phyloP scores from a whole-genome alignment of 2,329 filamentous ascomycete species.

The Talaromyces sp. region DNA sequence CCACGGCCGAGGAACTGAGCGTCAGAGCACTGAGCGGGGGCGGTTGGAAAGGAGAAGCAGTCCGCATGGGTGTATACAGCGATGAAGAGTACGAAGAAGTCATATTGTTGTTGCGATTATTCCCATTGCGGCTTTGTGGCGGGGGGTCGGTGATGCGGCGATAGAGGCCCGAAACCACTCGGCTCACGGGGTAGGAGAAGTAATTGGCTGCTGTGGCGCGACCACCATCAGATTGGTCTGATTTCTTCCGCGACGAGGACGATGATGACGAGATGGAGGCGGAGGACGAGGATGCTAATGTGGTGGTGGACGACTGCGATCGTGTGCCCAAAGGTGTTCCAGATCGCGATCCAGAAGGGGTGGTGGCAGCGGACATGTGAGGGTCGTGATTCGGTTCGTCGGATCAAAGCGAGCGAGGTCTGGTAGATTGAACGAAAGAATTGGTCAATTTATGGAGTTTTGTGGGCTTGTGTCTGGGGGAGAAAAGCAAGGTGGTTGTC shows the following conservation, averaged over 20 bases:
- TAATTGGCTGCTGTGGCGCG: constrained; percentile 39
- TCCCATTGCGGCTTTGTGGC: constrained; percentile 10
- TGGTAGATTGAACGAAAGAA: not conserved
- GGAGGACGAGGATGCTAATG: not conserved
- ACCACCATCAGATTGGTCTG: constrained; percentile 13
- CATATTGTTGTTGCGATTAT: constrained; percentile 14
- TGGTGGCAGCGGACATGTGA: constrained; percentile 12
- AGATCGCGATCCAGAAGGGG: constrained; percentile 9
- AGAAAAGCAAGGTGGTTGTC: not conserved
- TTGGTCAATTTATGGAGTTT: not conserved
- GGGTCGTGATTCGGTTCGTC: not conserved
- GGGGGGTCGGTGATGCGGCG: constrained; percentile 54
- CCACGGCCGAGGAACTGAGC: constrained; percentile 55
- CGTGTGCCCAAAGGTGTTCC: constrained; percentile 9
- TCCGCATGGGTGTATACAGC: constrained; percentile 48
- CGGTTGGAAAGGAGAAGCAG: constrained; percentile 73
- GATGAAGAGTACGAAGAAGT: constrained; percentile 40
- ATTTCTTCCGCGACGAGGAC: constrained; percentile 12
- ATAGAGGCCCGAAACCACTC: constrained; percentile 58
- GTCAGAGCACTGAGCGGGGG: constrained; percentile 79
- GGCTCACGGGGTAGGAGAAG: constrained; percentile 46
- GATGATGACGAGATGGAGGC: constrained; percentile 8
- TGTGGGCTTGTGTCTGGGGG: not conserved
- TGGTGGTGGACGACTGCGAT: constrained; percentile 3
- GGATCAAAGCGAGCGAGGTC: not conserved